Percentiles rank a stretch among this genome's conserved stretches.
phyloP scores from a whole-genome alignment of 2,329 filamentous ascomycete species.

The Curvularia sp. region DNA sequence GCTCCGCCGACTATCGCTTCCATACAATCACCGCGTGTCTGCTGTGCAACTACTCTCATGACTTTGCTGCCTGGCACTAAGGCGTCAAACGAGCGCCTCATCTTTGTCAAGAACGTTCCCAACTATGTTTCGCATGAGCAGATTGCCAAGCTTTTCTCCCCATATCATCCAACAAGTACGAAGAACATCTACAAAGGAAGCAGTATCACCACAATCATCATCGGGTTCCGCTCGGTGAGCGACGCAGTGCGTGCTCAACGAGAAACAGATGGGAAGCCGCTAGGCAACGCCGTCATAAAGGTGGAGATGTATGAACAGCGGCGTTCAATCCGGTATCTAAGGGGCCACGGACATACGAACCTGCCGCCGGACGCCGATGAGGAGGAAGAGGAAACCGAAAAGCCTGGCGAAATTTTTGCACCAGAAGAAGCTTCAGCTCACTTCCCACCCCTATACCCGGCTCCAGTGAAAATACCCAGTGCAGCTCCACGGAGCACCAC shows the following conservation, averaged over 20 bases:
- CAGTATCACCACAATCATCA: constrained; percentile 27
- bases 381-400: constrained; percentile 7
- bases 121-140: constrained; percentile 9
- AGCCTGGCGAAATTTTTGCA: not conserved
- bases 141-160: constrained; percentile 13
- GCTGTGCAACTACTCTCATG: not conserved
- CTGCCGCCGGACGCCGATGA: not conserved
- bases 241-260: constrained; percentile 20
- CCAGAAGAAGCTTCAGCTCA: not conserved
- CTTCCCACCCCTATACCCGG: not conserved
- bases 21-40: not conserved
- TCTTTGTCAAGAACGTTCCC: constrained; percentile 36
- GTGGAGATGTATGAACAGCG: constrained; percentile 28
- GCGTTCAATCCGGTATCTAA: constrained; percentile 18
- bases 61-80: not conserved
- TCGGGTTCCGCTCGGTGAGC: constrained; percentile 18
- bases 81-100: constrained; percentile 17
- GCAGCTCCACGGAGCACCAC: constrained; percentile 5
- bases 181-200: constrained; percentile 28
- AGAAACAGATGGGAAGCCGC: constrained; percentile 15
- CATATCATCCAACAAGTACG: constrained; percentile 19
- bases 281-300: constrained; percentile 22
- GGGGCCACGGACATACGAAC: constrained; percentile 8
- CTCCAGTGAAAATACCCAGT: not conserved
- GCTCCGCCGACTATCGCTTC: not conserved